Conservation (phyloP, 345 rosid genomes). For the Nephelium lappaceum region DNA sequence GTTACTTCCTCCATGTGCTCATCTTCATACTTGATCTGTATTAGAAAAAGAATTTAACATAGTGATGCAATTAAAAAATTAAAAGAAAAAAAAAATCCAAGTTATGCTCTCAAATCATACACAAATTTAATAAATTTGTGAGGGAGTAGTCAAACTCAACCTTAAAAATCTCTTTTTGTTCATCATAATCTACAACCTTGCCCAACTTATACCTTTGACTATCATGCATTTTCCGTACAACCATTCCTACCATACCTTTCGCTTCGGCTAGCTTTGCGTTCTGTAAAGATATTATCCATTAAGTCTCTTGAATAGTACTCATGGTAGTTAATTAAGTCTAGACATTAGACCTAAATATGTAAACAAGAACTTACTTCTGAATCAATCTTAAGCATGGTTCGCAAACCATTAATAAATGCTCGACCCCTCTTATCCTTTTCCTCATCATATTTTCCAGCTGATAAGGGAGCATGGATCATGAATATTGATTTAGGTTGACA, state of each 20-base stretch:
- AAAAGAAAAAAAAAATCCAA: neutral
- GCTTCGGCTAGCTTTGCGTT: neutral
- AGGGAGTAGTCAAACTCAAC: neutral
- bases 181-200: conserved; percentile 1
- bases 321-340: too few relatives aligned
- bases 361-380: neutral
- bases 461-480: neutral
- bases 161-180: conserved; percentile 5
- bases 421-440: neutral
- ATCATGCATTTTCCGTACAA: neutral
- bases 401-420: neutral
- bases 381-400: neutral
- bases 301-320: neutral
- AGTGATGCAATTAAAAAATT: neutral
- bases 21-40: conserved; percentile 17
- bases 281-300: neutral
- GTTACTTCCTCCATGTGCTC: neutral
- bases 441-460: neutral
- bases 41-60: neutral
- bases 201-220: conserved; percentile 1
- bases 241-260: conserved; percentile 4
- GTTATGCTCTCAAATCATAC: too few relatives aligned
- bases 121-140: neutral
- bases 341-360: neutral
- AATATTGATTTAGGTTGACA: too few relatives aligned